Evolutionary conservation across 2,329 filamentous ascomycete genomes (phyloP).

Genomic region (Sclerotinia trifoliorum): DNA sequence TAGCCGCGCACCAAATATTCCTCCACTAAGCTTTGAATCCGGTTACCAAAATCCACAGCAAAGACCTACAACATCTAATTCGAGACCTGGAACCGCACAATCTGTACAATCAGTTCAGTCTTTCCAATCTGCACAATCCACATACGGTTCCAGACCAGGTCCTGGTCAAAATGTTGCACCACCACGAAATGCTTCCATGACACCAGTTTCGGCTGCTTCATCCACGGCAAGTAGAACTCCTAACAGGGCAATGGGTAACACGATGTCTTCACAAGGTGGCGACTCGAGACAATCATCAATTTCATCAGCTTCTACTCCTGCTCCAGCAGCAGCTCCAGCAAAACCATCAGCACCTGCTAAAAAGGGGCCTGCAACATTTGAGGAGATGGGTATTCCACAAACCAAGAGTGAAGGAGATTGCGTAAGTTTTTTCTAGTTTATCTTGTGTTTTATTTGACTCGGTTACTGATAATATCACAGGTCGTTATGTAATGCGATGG

Average conservation of each 20-base stretch:
- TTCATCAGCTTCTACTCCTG: slow-evolving; percentile 25
- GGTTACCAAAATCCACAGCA: slow-evolving; percentile 20
- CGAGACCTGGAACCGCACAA: slow-evolving; percentile 21
- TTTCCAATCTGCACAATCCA: slow-evolving; percentile 18
- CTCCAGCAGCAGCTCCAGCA: slow-evolving; percentile 56
- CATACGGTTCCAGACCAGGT: slow-evolving; percentile 2
- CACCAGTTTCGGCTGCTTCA: slow-evolving; percentile 3
- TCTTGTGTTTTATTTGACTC: not conserved
- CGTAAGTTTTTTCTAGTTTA: slow-evolving; percentile 49
- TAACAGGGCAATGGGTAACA: not conserved
- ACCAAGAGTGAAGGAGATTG: slow-evolving; percentile 86
- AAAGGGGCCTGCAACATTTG: slow-evolving; percentile 87
- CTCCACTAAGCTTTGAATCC: slow-evolving; percentile 20
- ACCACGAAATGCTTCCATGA: slow-evolving; percentile 32
- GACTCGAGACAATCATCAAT: slow-evolving; percentile 22
- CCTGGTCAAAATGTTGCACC: slow-evolving; percentile 28
- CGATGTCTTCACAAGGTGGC: slow-evolving; percentile 16
- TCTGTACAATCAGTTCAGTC: slow-evolving; percentile 6
- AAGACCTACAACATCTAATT: slow-evolving; percentile 21
- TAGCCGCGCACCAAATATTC: slow-evolving; percentile 15
- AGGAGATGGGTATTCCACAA: slow-evolving; percentile 93
- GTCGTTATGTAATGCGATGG: slow-evolving; percentile 35
- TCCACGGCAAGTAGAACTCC: slow-evolving; percentile 1
- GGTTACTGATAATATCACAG: slow-evolving; percentile 25
- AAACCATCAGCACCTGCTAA: slow-evolving; percentile 32